Percentiles rank a stretch among this genome's conserved stretches.
These are phyloP conservation scores for Boletus insuetus DNA, from an alignment of 768 basidiomycete species.

Conservation along the genomic window DNA sequence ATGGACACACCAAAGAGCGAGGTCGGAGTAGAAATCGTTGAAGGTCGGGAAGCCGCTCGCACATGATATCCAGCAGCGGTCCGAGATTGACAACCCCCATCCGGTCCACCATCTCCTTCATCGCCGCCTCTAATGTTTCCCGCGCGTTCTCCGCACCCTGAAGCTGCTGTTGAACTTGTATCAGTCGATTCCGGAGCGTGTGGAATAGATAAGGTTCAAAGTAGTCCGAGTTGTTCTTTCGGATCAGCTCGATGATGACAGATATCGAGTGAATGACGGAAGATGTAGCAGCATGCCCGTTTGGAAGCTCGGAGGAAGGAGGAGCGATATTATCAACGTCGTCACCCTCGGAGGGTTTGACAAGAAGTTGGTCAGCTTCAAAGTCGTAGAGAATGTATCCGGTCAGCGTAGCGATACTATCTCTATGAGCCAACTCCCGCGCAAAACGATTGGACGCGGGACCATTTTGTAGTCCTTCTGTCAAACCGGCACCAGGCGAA, in stretches of 20 bases:
- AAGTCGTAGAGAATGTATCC: slow-evolving; percentile 78
- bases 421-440: slow-evolving; percentile 75
- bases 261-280: slow-evolving; percentile 85
- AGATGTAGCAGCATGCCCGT: slow-evolving; percentile 60
- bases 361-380: slow-evolving; percentile 19
- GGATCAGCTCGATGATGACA: slow-evolving; percentile 89
- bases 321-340: slow-evolving; percentile 10
- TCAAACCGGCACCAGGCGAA: slow-evolving; percentile 72
- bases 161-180: slow-evolving; percentile 78
- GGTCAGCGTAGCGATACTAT: slow-evolving; percentile 67
- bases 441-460: slow-evolving; percentile 85
- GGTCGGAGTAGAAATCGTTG: slow-evolving; percentile 70
- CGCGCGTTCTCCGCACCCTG: slow-evolving; percentile 55
- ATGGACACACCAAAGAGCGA: slow-evolving; percentile 64
- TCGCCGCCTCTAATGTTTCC: slow-evolving; percentile 65
- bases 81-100: slow-evolving; percentile 93
- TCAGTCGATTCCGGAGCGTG: slow-evolving; percentile 85
- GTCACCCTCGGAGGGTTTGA: slow-evolving; percentile 14
- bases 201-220: slow-evolving; percentile 98
- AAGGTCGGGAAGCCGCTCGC: slow-evolving; percentile 63
- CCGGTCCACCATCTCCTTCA: slow-evolving; percentile 77
- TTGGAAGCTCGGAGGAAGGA: slow-evolving; percentile 24
- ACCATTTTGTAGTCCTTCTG: slow-evolving; percentile 65
- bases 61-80: slow-evolving; percentile 70
- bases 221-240: slow-evolving; percentile 98